Base-by-base conservation (phyloP, 2,329 filamentous ascomycete genomes). In the Ceratocystiopsis sp. region DNA sequence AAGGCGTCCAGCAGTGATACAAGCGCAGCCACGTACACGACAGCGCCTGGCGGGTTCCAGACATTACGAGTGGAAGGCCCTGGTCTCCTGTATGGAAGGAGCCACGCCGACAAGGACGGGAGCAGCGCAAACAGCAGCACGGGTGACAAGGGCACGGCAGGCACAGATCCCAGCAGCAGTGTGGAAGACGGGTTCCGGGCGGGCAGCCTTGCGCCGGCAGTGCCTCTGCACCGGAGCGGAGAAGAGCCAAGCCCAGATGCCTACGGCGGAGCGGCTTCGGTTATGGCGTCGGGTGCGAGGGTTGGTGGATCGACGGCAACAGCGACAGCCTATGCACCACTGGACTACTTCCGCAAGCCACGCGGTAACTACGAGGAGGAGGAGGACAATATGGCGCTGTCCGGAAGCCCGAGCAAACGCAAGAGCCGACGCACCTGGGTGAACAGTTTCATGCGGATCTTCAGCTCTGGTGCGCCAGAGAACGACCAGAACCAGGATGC, bases 401-500 rank as follows among this genome's bases (percentile, higher is more conserved):
- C 69, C 2, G 65, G 71, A 0, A 73, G 71, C 42, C 67, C 77
- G 17, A 73, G 73, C 55, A 69, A 78, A 61, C 61, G 53, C 13
- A 77, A 74, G 53, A 62, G 66, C 50, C 59, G 67, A 4, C 62
- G 68, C n/a, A 71, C 70, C 19, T 84, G 79, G 76, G 62, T 86
- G 12, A 80, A 80, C 18, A 82, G 75, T 40, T 57, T 86, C 17
- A 68, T 73, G 16, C 69, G 78, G 35, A 78, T 78, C 12, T 73
- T 84, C 41, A 67, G 61, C 36, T 41, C 42, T 3, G 38, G 38
- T 18, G 34, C 40, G 2, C 17, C 42, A 29, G 25, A 29, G 9
- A 29, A 29, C 25, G 25, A 2, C 25, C 5, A 29, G 7, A 29
- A 11, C 25, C 25, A 29, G 25, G 25, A 29, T 11, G 25, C 25